These are phyloP conservation scores for Lipomyces kockii DNA, from an alignment of 805 yeast genomes.

Conservation along the genomic window DNA sequence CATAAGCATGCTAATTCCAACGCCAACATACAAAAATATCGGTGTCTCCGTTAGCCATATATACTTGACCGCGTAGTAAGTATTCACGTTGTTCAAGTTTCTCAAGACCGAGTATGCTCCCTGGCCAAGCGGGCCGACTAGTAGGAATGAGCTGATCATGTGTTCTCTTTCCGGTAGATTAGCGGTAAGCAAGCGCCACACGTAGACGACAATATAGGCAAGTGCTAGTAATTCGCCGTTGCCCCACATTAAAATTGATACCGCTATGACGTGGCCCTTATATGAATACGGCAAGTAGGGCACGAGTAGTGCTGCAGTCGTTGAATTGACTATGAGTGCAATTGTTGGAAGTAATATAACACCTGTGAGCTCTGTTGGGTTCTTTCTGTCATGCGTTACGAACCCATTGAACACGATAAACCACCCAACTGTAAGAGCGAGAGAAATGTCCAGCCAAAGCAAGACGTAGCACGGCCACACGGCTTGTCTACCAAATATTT, in stretches of 20 bases:
- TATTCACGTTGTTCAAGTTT: slow-evolving; percentile 53
- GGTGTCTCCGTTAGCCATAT: slow-evolving; percentile 44
- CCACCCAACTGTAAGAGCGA: slow-evolving; percentile 65
- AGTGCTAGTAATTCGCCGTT: slow-evolving; percentile 71
- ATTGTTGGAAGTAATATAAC: slow-evolving; percentile 74
- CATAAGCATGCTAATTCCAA: slow-evolving; percentile 52
- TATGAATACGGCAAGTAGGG: slow-evolving; percentile 52
- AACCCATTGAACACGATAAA: slow-evolving; percentile 59
- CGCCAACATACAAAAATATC: slow-evolving; percentile 44
- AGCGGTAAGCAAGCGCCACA: slow-evolving; percentile 61
- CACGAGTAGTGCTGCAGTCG: slow-evolving; percentile 65
- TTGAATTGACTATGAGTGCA: slow-evolving; percentile 73
- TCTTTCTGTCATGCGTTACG: slow-evolving; percentile 46
- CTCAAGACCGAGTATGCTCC: slow-evolving; percentile 71
- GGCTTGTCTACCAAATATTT: slow-evolving; percentile 49
- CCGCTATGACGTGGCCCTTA: slow-evolving; percentile 57
- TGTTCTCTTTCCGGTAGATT: slow-evolving; percentile 53
- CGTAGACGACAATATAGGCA: slow-evolving; percentile 58
- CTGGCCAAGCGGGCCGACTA: slow-evolving; percentile 86
- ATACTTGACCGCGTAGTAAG: slow-evolving; percentile 34
- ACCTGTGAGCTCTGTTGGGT: slow-evolving; percentile 55
- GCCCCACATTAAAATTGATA: slow-evolving; percentile 68
- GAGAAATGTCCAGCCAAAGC: slow-evolving; percentile 71
- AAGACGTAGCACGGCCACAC: slow-evolving; percentile 62
- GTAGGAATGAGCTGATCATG: slow-evolving; percentile 65